phyloP scores from a whole-genome alignment of 768 basidiomycete genomes.

The Candolleomyces aberdarensis region DNA sequence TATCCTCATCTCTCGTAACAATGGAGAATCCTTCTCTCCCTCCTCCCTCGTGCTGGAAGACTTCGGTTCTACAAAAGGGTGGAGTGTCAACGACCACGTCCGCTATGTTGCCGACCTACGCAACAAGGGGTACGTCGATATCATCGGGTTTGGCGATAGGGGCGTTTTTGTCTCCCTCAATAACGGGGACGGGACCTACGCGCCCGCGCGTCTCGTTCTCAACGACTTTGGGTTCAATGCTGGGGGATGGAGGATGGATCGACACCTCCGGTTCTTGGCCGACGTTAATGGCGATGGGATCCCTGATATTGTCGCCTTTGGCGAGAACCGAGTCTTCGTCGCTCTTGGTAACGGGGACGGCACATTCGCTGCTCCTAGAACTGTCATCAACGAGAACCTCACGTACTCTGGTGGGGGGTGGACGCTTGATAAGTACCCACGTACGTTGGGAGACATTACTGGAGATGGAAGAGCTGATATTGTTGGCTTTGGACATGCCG shows the following conservation, averaged over 20 bases:
- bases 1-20: too few species aligned
- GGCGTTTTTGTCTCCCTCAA: too few species aligned
- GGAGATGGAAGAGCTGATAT: too few species aligned
- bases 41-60: background rate
- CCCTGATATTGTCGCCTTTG: slow-evolving; percentile 3
- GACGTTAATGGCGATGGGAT: background rate
- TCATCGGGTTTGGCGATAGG: too few species aligned
- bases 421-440: background rate
- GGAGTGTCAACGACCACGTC: background rate
- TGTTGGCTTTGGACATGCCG: too few species aligned
- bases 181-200: background rate
- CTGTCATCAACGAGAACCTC: background rate
- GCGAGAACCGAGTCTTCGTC: background rate
- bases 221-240: slow-evolving; percentile 1
- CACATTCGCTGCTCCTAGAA: background rate
- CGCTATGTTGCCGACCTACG: slow-evolving; percentile 2
- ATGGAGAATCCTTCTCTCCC: too few species aligned
- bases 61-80: background rate
- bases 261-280: slow-evolving; percentile 2
- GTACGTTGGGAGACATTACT: too few species aligned
- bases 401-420: background rate
- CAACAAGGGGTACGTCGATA: too few species aligned
- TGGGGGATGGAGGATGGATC: background rate
- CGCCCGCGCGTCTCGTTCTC: background rate
- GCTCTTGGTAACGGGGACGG: background rate